Base-by-base conservation (phyloP, 805 yeast genomes). In the Zygosaccharomyces bailii region DNA sequence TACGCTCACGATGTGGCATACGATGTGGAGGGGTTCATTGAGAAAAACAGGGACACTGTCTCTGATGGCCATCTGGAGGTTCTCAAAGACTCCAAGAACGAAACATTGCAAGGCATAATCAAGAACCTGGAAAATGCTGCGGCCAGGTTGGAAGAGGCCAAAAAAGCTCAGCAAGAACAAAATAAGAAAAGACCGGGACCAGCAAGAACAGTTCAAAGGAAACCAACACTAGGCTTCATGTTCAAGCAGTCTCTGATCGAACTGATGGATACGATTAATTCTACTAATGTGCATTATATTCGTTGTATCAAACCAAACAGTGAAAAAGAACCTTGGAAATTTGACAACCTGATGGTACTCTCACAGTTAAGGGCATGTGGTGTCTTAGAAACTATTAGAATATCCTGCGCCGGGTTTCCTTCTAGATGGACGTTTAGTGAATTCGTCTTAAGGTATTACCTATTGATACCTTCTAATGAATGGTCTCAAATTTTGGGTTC, bases 231-330 rank as follows among this genome's bases (percentile, higher is more conserved):
- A 48, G 99, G 99, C 18, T 86, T 95, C 2, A 88, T 91, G 65
- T 91, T 91, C 76, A 93, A 91, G 65, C 81, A 80, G 45, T 91
- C 98, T 1, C 75, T 91, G 68, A 84, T 88, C 54, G 97, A 91
- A 54, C 77, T 91, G 53, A 91, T 93, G 99, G 72, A 69, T 33
- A 91, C 98, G 0, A 91, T 91, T 46, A 80, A 91, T 64, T 85
- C 96, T 1, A 93, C 98, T 0, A 91, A 91, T 63, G 99, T 84
- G 21, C 99, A 91, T 66, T 91, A 91, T 60, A 91, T 91, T 62
- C 84, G 99, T 64, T 91, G 99, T 73, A 93, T 93, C 64, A 91
- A 91, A 66, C 99, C 99, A 3, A 91, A 91, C 63, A 96, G 91
- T 57, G 82, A 80, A 50, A 91, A 93, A 67, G 81, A 79, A 45